These are phyloP conservation scores for Linnemannia schmuckeri DNA, from an alignment of 192 early-diverging fungal genomes.

Conservation along the genomic window DNA sequence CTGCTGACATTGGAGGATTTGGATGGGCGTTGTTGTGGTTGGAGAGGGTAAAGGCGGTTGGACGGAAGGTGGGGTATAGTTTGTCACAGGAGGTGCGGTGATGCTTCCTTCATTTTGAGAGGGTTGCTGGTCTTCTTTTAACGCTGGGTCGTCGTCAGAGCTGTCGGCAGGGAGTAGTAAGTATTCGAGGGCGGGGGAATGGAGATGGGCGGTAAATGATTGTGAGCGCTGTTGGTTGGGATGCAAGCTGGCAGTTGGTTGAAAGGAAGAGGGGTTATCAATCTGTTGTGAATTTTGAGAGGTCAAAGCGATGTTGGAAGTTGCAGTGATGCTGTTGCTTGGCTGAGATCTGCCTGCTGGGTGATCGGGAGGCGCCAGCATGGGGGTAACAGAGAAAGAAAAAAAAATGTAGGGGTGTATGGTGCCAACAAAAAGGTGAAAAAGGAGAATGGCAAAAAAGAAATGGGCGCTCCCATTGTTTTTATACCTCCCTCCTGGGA, in stretches of 20 bases:
- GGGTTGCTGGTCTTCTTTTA: too few relatives aligned
- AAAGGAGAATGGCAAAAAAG: neutral
- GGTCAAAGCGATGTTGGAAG: neutral
- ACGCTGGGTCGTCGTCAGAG: neutral
- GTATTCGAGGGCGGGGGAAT: neutral
- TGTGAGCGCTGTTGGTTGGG: neutral
- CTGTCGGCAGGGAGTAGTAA: neutral
- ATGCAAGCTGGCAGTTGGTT: neutral
- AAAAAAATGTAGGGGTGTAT: neutral
- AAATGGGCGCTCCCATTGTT: neutral
- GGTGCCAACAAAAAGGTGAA: neutral
- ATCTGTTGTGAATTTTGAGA: neutral
- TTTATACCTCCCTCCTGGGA: neutral
- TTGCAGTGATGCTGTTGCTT: neutral
- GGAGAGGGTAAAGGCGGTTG: neutral
- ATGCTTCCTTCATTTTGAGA: neutral
- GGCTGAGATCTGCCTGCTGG: neutral
- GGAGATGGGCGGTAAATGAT: neutral
- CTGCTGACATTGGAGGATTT: neutral
- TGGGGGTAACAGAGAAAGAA: neutral
- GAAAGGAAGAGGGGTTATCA: neutral
- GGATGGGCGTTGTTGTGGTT: neutral
- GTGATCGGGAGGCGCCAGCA: neutral
- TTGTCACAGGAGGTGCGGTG: neutral
- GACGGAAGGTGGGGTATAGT: neutral